Conservation (phyloP, 768 basidiomycete species). For the Amanita rubescens region DNA sequence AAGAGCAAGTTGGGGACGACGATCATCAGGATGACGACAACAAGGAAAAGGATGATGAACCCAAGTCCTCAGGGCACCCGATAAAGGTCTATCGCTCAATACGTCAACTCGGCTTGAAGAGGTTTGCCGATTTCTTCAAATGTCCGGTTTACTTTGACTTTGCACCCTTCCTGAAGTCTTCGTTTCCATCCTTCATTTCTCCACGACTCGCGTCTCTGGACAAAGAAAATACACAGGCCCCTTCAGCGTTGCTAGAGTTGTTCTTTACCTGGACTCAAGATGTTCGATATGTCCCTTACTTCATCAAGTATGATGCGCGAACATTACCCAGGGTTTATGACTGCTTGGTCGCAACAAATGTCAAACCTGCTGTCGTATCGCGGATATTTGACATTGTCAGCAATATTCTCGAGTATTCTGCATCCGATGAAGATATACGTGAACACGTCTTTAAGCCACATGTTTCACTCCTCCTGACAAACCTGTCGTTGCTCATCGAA, state of each 20-base stretch:
- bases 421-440: conserved; percentile 40
- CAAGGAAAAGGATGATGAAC: conserved; percentile 25
- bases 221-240: conserved; percentile 85
- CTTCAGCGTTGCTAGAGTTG: conserved; percentile 82
- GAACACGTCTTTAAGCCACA: conserved; percentile 59
- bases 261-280: conserved; percentile 71
- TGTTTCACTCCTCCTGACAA: conserved; percentile 61
- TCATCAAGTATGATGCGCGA: conserved; percentile 62
- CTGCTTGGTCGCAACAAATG: conserved; percentile 74
- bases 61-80: conserved; percentile 13
- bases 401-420: conserved; percentile 49
- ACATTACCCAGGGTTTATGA: conserved; percentile 74
- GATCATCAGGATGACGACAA: conserved; percentile 26
- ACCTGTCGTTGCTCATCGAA: conserved; percentile 64
- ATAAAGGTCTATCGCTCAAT: conserved; percentile 50
- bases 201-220: conserved; percentile 74
- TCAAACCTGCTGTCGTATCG: conserved; percentile 78
- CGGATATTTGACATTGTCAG: conserved; percentile 85
- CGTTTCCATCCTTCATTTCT: conserved; percentile 68
- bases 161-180: conserved; percentile 53
- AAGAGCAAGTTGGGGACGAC: conserved; percentile 24
- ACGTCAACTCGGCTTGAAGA: conserved; percentile 78
- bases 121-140: conserved; percentile 84
- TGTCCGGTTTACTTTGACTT: conserved; percentile 70
- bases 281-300: conserved; percentile 47